Base-by-base conservation (phyloP, 176 grass and related monocot genomes). In the Pontederia paniculata region DNA sequence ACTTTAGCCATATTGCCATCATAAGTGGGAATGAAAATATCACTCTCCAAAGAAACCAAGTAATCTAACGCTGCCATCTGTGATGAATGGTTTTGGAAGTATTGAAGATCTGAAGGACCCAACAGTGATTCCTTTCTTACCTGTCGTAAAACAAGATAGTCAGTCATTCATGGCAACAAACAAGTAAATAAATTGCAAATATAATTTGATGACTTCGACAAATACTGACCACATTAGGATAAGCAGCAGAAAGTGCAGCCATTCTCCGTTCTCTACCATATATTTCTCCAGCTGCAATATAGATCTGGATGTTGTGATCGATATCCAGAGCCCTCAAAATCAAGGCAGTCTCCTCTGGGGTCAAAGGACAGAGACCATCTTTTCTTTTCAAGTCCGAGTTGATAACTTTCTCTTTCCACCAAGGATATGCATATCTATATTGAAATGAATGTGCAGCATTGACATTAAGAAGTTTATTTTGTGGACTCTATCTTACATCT, bases 361-460 rank as follows among this genome's bases (percentile, higher is more conserved):
- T 97, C 54, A 97, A 70, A 60, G 93, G 93, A 55, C 86, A 97
- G 44, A 97, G 72, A 12, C 93, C 93, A 74, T 90, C 74, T 81
- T 75, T 85, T 66, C 83, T 81, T 81, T 97, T 97, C 65, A 81
- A 46, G 14, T 90, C 67, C 2, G 91, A 97, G 65, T 97, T 61
- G 8, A 97, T 97, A 22, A 86, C 48, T 78, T 97, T 97, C 68
- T 90, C 83, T 77, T 90, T 97, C 91, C 91, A 97, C 91, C 91
- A 90, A 21, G 83, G 91, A 77, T 97, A 97, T 48, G 80, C 91
- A 72, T 97, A 90, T 66, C 91, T 97, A 42, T 22, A 22, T 45
- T 45, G 13, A 21, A 46, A 21, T 21, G 12, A 0, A 10, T 21
- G 1, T 23, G 13, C 3, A 12, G 48, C 20, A 14, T 17, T 19